These are phyloP conservation scores for Verruconis gallopava DNA, from an alignment of 2,329 filamentous ascomycete species.

Conservation along the genomic window DNA sequence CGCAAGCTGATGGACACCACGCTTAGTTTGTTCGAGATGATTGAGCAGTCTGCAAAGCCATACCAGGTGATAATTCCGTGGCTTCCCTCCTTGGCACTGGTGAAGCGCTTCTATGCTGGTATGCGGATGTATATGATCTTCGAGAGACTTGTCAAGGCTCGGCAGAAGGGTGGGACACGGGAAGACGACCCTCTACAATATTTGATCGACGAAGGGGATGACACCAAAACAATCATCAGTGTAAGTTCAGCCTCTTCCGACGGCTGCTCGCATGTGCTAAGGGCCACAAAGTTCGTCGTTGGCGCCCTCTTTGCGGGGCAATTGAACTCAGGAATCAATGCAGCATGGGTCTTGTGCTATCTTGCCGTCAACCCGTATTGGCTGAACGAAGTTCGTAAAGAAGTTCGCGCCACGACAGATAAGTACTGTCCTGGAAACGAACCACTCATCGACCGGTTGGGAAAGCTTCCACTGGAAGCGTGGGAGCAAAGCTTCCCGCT, in stretches of 20 bases:
- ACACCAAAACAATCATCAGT: conserved; percentile 29
- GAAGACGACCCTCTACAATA: conserved; percentile 41
- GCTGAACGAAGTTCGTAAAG: conserved; percentile 31
- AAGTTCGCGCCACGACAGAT: conserved; percentile 34
- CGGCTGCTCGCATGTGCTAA: background rate
- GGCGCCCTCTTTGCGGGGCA: conserved; percentile 43
- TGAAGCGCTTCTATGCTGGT: conserved; percentile 34
- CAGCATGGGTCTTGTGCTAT: conserved; percentile 33
- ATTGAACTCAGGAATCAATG: conserved; percentile 44
- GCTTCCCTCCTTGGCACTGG: conserved; percentile 33
- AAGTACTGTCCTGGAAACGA: conserved; percentile 27
- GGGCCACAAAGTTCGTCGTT: conserved; percentile 33
- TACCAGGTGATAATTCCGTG: conserved; percentile 40
- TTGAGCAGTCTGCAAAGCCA: conserved; percentile 33
- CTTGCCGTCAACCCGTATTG: conserved; percentile 28
- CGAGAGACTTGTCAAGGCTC: conserved; percentile 33
- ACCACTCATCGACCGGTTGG: conserved; percentile 27
- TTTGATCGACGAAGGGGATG: conserved; percentile 39
- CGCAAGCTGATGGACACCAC: conserved; percentile 29
- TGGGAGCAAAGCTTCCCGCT: conserved; percentile 44
- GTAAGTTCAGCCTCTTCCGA: conserved; percentile 15
- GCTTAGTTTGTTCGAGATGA: conserved; percentile 32
- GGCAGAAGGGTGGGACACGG: conserved; percentile 29
- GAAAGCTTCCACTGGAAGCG: conserved; percentile 34
- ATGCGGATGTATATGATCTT: conserved; percentile 37